phyloP scores from a whole-genome alignment of 2,329 filamentous ascomycete genomes.

The Colletotrichum costaricense region DNA sequence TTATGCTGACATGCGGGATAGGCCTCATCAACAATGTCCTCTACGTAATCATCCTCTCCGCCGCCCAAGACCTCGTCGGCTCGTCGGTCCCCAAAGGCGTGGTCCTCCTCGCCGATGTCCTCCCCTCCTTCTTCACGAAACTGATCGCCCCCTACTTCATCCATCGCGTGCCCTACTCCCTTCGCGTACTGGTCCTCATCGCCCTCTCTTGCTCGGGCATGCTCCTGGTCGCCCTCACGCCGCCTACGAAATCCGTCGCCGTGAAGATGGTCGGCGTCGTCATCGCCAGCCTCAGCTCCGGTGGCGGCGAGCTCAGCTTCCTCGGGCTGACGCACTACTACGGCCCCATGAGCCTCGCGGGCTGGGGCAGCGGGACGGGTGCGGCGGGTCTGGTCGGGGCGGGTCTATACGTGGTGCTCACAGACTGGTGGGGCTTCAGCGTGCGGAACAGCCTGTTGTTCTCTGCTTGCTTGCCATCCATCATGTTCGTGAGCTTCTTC shows the following conservation, averaged over 20 bases:
- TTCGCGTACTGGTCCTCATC: constrained; percentile 81
- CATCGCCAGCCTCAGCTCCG: constrained; percentile 85
- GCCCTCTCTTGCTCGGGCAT: constrained; percentile 84
- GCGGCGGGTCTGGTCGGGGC: constrained; percentile 89
- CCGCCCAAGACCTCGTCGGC: constrained; percentile 94
- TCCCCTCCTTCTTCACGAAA: constrained; percentile 90
- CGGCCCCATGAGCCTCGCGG: constrained; percentile 84
- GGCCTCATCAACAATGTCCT: constrained; percentile 96
- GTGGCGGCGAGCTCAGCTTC: constrained; percentile 91
- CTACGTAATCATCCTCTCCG: constrained; percentile 96
- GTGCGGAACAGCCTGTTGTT: constrained; percentile 80
- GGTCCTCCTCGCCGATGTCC: constrained; percentile 91
- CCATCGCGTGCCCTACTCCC: constrained; percentile 82
- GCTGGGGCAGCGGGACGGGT: constrained; percentile 93
- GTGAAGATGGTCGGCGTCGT: constrained; percentile 86
- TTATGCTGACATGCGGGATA: constrained; percentile 46
- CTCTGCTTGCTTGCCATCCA: constrained; percentile 80
- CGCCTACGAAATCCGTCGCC: constrained; percentile 71
- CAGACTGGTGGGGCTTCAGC: constrained; percentile 80
- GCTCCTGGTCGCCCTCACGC: constrained; percentile 87
- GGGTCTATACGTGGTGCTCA: constrained; percentile 87
- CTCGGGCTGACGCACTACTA: constrained; percentile 94
- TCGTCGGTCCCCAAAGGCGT: constrained; percentile 90
- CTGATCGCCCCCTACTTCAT: constrained; percentile 94
- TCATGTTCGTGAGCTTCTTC: constrained; percentile 93